Percentiles rank a stretch among this genome's conserved stretches.
Evolutionary conservation across 345 rosid species (phyloP).

Genomic region (Pistacia vera): DNA sequence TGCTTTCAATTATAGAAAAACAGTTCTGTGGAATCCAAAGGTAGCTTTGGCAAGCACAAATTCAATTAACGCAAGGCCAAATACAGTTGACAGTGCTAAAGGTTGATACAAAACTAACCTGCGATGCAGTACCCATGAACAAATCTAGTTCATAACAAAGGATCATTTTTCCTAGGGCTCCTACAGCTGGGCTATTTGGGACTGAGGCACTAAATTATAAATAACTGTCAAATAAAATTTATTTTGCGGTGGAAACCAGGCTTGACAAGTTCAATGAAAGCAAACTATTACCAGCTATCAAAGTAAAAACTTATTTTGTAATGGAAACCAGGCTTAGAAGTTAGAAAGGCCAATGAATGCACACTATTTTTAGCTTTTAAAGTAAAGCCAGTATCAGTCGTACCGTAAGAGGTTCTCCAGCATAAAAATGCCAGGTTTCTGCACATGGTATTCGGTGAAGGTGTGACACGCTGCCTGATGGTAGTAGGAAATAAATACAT

Average conservation of each 20-base stretch:
- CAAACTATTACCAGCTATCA: too few relatives aligned
- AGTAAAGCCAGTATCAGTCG: slow-evolving; percentile 11
- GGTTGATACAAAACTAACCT: neutral
- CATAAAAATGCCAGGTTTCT: slow-evolving; percentile 83
- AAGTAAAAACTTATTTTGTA: too few relatives aligned
- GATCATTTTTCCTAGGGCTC: neutral
- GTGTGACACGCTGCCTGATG: slow-evolving; percentile 68
- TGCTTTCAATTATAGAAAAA: too few relatives aligned
- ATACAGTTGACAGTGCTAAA: neutral
- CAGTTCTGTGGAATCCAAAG: too few relatives aligned
- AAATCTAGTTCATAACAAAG: neutral
- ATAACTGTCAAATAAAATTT: neutral
- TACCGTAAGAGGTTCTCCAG: slow-evolving; percentile 83
- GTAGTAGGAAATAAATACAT: slow-evolving; percentile 73
- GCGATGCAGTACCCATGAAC: neutral
- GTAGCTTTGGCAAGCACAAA: too few relatives aligned
- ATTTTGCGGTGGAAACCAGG: too few relatives aligned
- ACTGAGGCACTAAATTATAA: neutral
- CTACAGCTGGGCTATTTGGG: neutral
- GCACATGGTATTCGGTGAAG: slow-evolving; percentile 83
- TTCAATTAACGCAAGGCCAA: neutral
- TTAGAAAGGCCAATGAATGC: neutral
- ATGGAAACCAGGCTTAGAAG: neutral
- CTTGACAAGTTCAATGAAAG: too few relatives aligned
- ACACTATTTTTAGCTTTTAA: neutral